These are phyloP conservation scores for Puccinia sorghi DNA, from an alignment of 1,284 basidiomycete species.

Conservation along the genomic window DNA sequence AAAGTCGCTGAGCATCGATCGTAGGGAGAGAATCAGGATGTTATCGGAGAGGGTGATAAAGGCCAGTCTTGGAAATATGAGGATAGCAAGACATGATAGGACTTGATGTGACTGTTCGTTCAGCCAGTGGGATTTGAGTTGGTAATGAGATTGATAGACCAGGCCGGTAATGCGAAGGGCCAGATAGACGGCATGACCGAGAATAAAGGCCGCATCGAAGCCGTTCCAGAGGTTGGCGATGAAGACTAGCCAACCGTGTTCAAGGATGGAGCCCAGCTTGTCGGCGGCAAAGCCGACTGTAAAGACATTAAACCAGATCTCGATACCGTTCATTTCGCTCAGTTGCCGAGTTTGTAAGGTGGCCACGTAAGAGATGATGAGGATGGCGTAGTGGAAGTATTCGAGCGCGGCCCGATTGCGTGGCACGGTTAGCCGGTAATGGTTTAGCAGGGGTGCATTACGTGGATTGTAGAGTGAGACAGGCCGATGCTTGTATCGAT, in stretches of 20 bases:
- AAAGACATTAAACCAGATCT: constrained; percentile 56
- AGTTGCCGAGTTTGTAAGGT: constrained; percentile 54
- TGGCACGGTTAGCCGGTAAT: constrained; percentile 59
- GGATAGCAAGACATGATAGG: constrained; percentile 57
- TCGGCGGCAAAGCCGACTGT: constrained; percentile 56
- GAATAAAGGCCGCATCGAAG: constrained; percentile 58
- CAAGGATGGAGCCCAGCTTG: constrained; percentile 53
- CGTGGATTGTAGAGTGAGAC: constrained; percentile 59
- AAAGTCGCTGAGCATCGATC: constrained; percentile 59
- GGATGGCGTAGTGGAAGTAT: constrained; percentile 56
- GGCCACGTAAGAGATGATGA: constrained; percentile 58
- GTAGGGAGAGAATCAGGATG: constrained; percentile 59
- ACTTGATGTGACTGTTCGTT: constrained; percentile 58
- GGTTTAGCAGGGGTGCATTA: constrained; percentile 60
- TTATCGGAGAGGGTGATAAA: constrained; percentile 59
- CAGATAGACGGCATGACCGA: constrained; percentile 58
- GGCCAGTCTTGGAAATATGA: constrained; percentile 59
- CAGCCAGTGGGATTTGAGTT: constrained; percentile 45
- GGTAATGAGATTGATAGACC: constrained; percentile 51
- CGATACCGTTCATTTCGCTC: constrained; percentile 43
- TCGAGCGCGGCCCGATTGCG: constrained; percentile 57
- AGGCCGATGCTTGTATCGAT: constrained; percentile 59
- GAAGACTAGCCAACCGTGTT: constrained; percentile 57
- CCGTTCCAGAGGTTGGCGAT: constrained; percentile 58
- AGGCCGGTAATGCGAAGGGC: constrained; percentile 57